Base-by-base conservation (phyloP, 2,329 filamentous ascomycete species). In the Aspergillus fumigatiaffinis region DNA sequence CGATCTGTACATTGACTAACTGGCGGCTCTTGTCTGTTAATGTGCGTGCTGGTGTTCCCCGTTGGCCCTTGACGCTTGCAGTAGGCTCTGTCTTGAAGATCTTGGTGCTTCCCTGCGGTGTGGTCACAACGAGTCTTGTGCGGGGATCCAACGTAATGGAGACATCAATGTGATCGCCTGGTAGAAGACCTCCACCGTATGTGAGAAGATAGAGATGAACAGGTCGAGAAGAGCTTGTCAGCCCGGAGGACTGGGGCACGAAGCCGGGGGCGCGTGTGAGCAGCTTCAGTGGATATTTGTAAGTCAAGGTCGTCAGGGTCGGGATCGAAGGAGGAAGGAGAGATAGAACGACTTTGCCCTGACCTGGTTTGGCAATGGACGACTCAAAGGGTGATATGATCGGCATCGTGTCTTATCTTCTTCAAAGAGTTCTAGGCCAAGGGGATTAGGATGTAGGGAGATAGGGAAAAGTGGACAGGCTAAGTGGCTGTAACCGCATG, bases 281-380 rank as follows among this genome's bases (percentile, higher is more conserved):
- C 56, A 99, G 84, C 74, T 99, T 99, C 50, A 99, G 82, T 1
- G 94, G 94, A 69, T 97, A 99, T 72, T 96, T 91, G 72, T 95
- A 97, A 38, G 87, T 87, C 63, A 96, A 84, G 32, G 82, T 84
- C 59, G 87, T 85, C 29, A 96, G 82, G 49, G 87, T 86, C 14
- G 90, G 90, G 50, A 84, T 84, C 26, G 84, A 82, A 32, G 87
- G 87, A 38, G 92, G 90, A 9, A 92, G 81, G 5, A 90, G 77
- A 21, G 84, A 84, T 56, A 91, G 85, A 53, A 91, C 81, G 64
- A 97, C 89, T 62, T 81, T 83, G 59, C 94, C 94, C 69, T 90
- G 82, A 56, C 94, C 94, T 23, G 92, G 85, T 53, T 82, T 80
- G 25, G 90, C 89, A 42, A 87, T 83, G 28, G 90, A 90, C 52